A percentile compares a stretch with the other conserved stretches of the same genome.
Evolutionary conservation across 1,139 yeast genomes (phyloP).

Genomic region (Arxiozyma bovina): DNA sequence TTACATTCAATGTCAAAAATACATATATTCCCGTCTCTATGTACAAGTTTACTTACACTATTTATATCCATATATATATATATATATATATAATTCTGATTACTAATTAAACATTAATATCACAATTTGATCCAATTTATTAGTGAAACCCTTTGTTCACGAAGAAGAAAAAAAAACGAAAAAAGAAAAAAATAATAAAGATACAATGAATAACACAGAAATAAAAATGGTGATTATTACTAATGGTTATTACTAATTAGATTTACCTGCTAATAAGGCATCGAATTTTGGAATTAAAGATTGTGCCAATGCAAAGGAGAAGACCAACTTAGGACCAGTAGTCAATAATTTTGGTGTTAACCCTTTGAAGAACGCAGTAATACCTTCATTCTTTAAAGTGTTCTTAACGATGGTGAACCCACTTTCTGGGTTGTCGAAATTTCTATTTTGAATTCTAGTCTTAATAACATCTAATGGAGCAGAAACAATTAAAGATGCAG

Average conservation of each 20-base stretch:
- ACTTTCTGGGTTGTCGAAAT: constrained; percentile 90
- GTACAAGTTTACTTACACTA: neutral
- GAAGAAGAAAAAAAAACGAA: too few relatives aligned
- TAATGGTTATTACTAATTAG: neutral
- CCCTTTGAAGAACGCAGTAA: constrained; percentile 92
- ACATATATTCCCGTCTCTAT: neutral
- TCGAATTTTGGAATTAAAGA: constrained; percentile 94
- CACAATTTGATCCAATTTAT: neutral
- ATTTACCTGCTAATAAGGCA: constrained; percentile 36
- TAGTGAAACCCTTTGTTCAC: too few relatives aligned
- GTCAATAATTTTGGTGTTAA: constrained; percentile 92
- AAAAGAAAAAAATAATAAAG: neutral
- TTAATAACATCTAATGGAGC: constrained; percentile 98
- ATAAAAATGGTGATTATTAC: neutral
- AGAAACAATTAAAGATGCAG: constrained; percentile 90
- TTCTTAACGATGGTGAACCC: constrained; percentile 89
- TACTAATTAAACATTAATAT: neutral
- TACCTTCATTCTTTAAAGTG: constrained; percentile 84
- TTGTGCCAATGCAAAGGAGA: constrained; percentile 94
- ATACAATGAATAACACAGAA: too few relatives aligned
- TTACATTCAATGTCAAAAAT: neutral
- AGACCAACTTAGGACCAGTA: constrained; percentile 96
- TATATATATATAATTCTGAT: neutral
- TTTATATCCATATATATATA: too few relatives aligned
- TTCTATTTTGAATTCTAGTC: constrained; percentile 95